Conservation (phyloP, 139 green algal species). For the Haematococcus lacustris region DNA sequence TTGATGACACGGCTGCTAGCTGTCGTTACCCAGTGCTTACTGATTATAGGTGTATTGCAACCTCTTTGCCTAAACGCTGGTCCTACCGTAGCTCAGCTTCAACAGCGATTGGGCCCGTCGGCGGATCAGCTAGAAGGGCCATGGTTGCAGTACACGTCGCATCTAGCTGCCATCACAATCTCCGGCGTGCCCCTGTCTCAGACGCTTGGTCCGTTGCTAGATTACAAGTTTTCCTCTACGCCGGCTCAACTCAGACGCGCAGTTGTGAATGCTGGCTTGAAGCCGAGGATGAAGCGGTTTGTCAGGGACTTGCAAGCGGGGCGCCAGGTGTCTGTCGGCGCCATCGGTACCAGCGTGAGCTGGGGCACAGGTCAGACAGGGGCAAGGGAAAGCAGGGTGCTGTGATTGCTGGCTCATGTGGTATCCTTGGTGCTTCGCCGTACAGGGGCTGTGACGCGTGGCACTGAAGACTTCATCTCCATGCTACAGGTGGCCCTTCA, state of each 20-base stretch:
- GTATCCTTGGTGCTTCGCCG: not conserved
- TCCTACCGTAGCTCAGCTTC: too few species aligned
- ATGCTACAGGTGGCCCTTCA: conserved; percentile 4
- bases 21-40: too few species aligned
- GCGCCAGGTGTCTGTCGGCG: too few species aligned
- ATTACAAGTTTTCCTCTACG: conserved; percentile 15
- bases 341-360: conserved; percentile 33
- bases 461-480: not conserved
- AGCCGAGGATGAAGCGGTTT: conserved; percentile 17
- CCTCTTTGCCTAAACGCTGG: too few species aligned
- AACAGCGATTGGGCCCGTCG: too few species aligned
- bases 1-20: too few species aligned
- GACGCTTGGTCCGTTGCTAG: conserved; percentile 6
- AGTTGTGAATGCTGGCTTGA: conserved; percentile 11
- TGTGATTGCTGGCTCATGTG: not conserved
- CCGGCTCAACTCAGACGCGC: conserved; percentile 19
- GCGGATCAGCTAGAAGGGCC: too few species aligned
- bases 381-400: not conserved
- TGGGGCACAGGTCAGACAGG: conserved; percentile 17
- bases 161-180: too few species aligned
- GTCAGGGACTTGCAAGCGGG: too few species aligned
- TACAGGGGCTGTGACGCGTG: not conserved
- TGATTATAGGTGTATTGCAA: too few species aligned
- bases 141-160: too few species aligned
- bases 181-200: too few species aligned